phyloP scores from a whole-genome alignment of 306 rosid genomes.

The Dryas alaskensis region DNA sequence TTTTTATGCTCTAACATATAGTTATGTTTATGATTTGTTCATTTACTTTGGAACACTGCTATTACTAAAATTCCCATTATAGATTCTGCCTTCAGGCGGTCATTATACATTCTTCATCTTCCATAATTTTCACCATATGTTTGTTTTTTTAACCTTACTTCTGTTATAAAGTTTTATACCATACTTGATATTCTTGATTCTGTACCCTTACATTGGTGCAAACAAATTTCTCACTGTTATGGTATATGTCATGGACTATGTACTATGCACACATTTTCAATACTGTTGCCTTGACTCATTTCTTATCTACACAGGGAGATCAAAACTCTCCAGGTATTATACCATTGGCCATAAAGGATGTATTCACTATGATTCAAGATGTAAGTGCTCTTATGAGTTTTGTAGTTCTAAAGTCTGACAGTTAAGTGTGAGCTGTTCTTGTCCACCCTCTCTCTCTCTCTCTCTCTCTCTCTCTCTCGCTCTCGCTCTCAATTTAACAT shows the following conservation, averaged over 20 bases:
- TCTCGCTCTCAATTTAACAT: background rate
- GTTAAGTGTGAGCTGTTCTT: background rate
- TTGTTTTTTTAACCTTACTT: background rate
- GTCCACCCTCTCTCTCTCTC: background rate
- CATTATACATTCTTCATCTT: background rate
- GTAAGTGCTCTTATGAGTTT: slow-evolving; percentile 49
- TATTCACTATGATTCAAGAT: slow-evolving; percentile 96
- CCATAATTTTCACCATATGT: background rate
- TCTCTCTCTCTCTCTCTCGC: background rate
- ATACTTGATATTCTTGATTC: background rate
- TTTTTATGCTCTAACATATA: background rate
- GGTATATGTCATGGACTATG: background rate
- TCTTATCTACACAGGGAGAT: slow-evolving; percentile 72
- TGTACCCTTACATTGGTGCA: background rate
- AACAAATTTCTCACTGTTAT: background rate
- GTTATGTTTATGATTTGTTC: background rate
- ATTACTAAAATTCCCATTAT: background rate
- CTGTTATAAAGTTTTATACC: background rate
- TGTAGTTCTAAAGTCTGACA: background rate
- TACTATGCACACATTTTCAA: background rate
- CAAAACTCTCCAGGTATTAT: slow-evolving; percentile 87
- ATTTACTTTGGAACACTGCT: background rate
- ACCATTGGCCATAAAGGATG: slow-evolving; percentile 97
- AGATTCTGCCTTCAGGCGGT: background rate
- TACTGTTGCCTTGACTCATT: slow-evolving; percentile 6